phyloP scores from a whole-genome alignment of 139 green algal species.

The Deuterostichococcus epilithicus region DNA sequence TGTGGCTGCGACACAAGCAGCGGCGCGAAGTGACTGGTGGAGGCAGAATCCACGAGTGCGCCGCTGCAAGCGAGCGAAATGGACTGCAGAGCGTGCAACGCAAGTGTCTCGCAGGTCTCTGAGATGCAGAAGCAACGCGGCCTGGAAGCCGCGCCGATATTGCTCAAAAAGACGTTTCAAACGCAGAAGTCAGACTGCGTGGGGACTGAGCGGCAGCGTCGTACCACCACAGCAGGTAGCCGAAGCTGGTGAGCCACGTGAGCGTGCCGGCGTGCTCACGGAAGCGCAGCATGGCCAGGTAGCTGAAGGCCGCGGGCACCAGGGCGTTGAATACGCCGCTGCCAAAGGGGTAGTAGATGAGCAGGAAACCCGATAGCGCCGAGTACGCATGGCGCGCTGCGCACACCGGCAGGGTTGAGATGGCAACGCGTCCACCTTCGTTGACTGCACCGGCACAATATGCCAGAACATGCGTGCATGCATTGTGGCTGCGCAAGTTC shows the following conservation, averaged over 20 bases:
- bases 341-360: constrained; percentile 82
- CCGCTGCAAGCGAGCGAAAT: background rate
- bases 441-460: no score
- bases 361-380: constrained; percentile 45
- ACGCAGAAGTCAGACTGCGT: background rate
- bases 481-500: no score
- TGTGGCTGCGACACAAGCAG: constrained; percentile 50
- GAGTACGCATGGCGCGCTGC: constrained; percentile 66
- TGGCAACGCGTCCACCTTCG: no score
- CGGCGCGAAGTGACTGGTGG: background rate
- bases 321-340: constrained; percentile 52
- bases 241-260: constrained; percentile 67
- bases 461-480: no score
- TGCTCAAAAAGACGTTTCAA: background rate
- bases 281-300: constrained; percentile 53
- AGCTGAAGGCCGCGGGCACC: constrained; percentile 45
- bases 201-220: no score
- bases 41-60: no score
- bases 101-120: no score
- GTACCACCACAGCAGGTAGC: constrained; percentile 64
- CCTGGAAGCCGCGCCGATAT: background rate
- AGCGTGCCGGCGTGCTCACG: constrained; percentile 50
- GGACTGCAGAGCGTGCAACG: background rate
- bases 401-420: background rate
- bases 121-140: background rate